A percentile compares a stretch with the other conserved stretches of the same genome.
These are phyloP conservation scores for Circinella minor DNA, from an alignment of 371 early-diverging fungal genomes.

Conservation along the genomic window DNA sequence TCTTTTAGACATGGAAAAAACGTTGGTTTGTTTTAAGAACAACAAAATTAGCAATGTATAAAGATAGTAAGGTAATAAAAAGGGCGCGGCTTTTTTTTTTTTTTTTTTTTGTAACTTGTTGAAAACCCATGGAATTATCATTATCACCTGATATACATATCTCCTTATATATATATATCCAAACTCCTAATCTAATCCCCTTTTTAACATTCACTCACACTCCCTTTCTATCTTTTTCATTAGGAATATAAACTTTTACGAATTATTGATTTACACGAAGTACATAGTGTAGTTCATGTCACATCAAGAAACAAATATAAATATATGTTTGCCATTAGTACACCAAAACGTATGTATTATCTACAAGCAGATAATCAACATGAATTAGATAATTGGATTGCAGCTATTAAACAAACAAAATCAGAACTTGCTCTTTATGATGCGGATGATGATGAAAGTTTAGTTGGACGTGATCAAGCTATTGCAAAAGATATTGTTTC, in stretches of 20 bases:
- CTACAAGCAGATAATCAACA: conserved; percentile 69
- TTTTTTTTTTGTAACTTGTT: too few species aligned
- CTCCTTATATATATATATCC: too few species aligned
- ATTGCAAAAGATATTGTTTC: conserved; percentile 49
- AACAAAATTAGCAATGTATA: conserved; percentile 82
- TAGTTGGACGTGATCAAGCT: conserved; percentile 51
- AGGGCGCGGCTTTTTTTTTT: not conserved
- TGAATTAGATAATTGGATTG: conserved; percentile 77
- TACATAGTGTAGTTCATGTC: conserved; percentile 78
- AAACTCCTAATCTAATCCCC: too few species aligned
- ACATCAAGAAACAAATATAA: conserved; percentile 65
- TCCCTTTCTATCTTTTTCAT: not conserved
- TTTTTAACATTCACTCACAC: too few species aligned
- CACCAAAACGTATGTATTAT: conserved; percentile 76
- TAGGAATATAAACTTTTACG: conserved; percentile 82
- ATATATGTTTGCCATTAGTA: conserved; percentile 80
- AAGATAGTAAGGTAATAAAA: conserved; percentile 75
- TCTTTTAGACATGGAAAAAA: conserved; percentile 78
- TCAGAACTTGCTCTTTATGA: conserved; percentile 46
- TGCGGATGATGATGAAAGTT: conserved; percentile 54
- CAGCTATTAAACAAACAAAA: conserved; percentile 59
- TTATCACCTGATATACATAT: not conserved
- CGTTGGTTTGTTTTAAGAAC: conserved; percentile 87
- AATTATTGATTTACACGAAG: conserved; percentile 75
- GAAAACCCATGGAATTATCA: too few species aligned